Evolutionary conservation across 805 yeast genomes (phyloP), one percentile per base, ranked within the genome.

Genomic region (Hanseniaspora taiwanica): DNA sequence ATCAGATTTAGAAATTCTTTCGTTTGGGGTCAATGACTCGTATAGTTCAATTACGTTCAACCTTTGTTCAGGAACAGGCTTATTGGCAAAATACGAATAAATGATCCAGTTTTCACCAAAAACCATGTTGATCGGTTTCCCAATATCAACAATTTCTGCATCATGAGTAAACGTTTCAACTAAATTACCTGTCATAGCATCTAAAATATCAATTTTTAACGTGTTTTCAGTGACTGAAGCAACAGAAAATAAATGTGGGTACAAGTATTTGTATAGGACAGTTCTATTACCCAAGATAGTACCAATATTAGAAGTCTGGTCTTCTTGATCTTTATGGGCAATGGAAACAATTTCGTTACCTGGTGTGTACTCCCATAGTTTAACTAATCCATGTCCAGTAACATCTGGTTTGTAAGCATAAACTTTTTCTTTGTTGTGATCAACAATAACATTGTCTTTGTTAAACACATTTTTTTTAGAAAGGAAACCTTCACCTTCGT

Each of bases 21-120:
- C 53, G 54, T 81, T 69, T 18, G 81, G 74, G 3, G 52, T 56
- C 12, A 64, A 52, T 1, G 85, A 76, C 51, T 84, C 93, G 58
- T 75, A 91, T 31, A 91, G 58, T 55, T 91, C 96, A 50, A 84
- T 63, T 3, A 81, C 85, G 13, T 69, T 74, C 12, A 91, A 52
- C 49, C 78, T 71, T 38, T 72, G 70, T 24, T 71, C 71, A 3
- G 74, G 68, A 17, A 65, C 55, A 9, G 78, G 78, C 2, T 55
- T 54, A 1, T 53, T 51, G 42, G 77, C 69, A 52, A 68, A 72
- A 49, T 74, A 78, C 0, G 87, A 64, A 52, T 81, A 79, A 9
- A 83, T 67, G 14, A 85, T 63, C 82, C 91, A 89, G 59, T 87
- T 76, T 54, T 89, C 97, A 37, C 85, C 91, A 56, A 76, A 71